Percentiles rank a stretch among this genome's conserved stretches.
phyloP scores from a whole-genome alignment of 2,329 filamentous ascomycete species.

The Hypocreales sp. region DNA sequence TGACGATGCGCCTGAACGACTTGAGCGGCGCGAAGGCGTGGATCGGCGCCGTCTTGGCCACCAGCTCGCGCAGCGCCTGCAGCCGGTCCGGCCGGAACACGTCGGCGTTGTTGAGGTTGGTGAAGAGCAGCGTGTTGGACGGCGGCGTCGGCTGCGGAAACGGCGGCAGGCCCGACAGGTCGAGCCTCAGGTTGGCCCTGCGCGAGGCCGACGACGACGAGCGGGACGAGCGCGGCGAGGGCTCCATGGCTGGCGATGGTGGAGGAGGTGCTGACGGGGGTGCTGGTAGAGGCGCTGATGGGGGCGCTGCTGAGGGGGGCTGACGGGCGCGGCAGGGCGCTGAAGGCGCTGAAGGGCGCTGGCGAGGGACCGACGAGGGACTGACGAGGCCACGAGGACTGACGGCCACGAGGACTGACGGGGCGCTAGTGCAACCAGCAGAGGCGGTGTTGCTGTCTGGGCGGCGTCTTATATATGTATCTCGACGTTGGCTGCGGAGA shows the following conservation, averaged over 20 bases:
- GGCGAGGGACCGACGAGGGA: too few relatives aligned
- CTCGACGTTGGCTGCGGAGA: too few relatives aligned
- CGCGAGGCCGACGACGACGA: conserved; percentile 29
- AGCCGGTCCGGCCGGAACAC: conserved; percentile 65
- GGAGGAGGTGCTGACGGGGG: too few relatives aligned
- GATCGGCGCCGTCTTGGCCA: conserved; percentile 53
- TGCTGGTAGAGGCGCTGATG: too few relatives aligned
- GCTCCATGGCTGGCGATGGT: conserved; percentile 22
- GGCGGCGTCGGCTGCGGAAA: conserved; percentile 56
- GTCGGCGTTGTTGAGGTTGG: conserved; percentile 57
- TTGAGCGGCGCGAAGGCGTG: conserved; percentile 69
- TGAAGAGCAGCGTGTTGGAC: conserved; percentile 74
- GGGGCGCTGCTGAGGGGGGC: too few relatives aligned
- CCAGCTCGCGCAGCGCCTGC: conserved; percentile 55
- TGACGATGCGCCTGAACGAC: conserved; percentile 68
- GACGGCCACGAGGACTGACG: too few relatives aligned
- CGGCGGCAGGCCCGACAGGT: conserved; percentile 57
- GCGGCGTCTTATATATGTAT: too few relatives aligned
- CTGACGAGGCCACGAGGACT: too few relatives aligned
- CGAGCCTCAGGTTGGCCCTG: conserved; percentile 46
- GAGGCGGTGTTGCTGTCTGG: too few relatives aligned
- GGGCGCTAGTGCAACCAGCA: too few relatives aligned
- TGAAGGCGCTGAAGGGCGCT: too few relatives aligned
- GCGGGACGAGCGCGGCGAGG: conserved; percentile 20
- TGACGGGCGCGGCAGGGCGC: too few relatives aligned